A percentile compares a stretch with the other conserved stretches of the same genome.
Conservation (phyloP, 2,329 filamentous ascomycete genomes). For the Sclerotiophoma versabilis region DNA sequence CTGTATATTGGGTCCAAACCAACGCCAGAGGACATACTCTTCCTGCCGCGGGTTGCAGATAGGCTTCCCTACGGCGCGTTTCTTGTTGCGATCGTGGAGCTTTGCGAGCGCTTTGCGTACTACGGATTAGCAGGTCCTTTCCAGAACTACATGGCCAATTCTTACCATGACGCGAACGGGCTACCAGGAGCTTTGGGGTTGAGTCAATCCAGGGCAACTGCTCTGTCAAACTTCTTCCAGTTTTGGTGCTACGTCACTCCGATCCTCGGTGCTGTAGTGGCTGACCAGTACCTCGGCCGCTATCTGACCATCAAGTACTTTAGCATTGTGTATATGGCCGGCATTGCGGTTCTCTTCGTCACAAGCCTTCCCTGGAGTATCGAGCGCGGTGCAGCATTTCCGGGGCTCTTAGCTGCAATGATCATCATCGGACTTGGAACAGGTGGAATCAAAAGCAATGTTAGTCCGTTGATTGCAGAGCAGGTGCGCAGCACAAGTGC, state of each 20-base stretch:
- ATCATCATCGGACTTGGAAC: conserved; percentile 77
- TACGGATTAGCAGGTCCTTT: conserved; percentile 56
- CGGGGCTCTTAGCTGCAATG: conserved; percentile 68
- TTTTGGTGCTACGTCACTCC: conserved; percentile 59
- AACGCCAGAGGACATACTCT: conserved; percentile 34
- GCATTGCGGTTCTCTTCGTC: conserved; percentile 70
- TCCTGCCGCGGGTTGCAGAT: conserved; percentile 50
- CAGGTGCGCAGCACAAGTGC: conserved; percentile 54
- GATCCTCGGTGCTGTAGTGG: conserved; percentile 59
- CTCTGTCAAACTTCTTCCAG: conserved; percentile 57
- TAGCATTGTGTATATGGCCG: conserved; percentile 67
- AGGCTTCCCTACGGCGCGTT: conserved; percentile 55
- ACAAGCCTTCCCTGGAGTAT: conserved; percentile 71
- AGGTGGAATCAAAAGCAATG: conserved; percentile 83
- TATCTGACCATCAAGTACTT: conserved; percentile 75
- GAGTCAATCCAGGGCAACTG: conserved; percentile 53
- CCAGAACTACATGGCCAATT: conserved; percentile 59
- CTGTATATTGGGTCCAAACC: conserved; percentile 32
- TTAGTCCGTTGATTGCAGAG: conserved; percentile 61
- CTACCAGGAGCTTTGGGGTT: conserved; percentile 52
- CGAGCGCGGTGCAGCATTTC: conserved; percentile 65
- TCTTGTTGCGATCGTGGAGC: conserved; percentile 57
- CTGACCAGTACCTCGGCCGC: conserved; percentile 73
- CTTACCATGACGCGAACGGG: conserved; percentile 49
- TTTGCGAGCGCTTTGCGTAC: conserved; percentile 59